Evolutionary conservation across 371 early-diverging fungal genomes (phyloP).

Genomic region (Haplosporangium sp.): DNA sequence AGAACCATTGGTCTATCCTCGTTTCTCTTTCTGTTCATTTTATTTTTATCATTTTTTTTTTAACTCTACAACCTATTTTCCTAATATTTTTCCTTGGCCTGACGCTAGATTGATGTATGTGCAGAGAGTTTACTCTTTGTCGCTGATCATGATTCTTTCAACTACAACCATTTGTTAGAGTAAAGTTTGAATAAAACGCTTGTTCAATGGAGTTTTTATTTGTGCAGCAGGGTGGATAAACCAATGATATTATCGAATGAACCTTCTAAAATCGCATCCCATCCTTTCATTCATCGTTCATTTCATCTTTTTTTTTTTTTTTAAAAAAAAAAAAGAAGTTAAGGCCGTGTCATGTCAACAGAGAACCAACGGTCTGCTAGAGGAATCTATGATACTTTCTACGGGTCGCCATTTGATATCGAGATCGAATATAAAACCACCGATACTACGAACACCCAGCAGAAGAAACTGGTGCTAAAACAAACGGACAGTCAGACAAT

Average conservation of each 20-base stretch:
- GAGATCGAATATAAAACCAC: slow-evolving; percentile 9
- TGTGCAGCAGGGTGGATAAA: background rate
- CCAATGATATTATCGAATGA: too few species aligned
- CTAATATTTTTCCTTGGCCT: background rate
- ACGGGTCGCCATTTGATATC: slow-evolving; percentile 17
- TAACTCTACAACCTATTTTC: background rate
- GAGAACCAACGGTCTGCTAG: slow-evolving; percentile 13
- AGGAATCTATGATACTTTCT: slow-evolving; percentile 21
- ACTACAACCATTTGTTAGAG: background rate
- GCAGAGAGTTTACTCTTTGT: background rate
- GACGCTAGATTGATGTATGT: background rate
- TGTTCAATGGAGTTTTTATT: background rate
- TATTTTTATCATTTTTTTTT: background rate
- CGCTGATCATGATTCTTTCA: background rate
- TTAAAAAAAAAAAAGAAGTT: background rate
- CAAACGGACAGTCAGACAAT: slow-evolving; percentile 4
- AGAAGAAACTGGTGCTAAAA: background rate
- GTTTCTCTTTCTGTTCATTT: background rate
- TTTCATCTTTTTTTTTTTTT: background rate
- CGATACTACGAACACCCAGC: background rate
- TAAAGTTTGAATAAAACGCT: background rate
- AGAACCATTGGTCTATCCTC: background rate
- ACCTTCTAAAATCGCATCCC: too few species aligned
- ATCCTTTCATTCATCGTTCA: background rate
- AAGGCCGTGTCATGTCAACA: background rate